phyloP scores from a whole-genome alignment of 129 eudicot species.

The Saposhnikovia divaricata region DNA sequence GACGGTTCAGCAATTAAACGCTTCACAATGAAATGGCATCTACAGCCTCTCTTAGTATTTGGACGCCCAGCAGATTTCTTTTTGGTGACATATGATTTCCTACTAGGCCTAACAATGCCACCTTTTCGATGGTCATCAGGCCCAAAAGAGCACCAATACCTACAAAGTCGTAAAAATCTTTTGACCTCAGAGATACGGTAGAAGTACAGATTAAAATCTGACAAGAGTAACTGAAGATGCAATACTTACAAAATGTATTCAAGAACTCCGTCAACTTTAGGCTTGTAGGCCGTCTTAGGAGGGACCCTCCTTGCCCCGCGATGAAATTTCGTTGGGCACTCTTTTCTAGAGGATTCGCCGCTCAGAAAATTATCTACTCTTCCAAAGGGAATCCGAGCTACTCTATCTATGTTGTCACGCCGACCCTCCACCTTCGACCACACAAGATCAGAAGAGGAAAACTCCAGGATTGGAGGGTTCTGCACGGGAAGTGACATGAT shows the following conservation, averaged over 20 bases:
- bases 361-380: conserved; percentile 68
- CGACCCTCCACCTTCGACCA: conserved; percentile 89
- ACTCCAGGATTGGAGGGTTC: conserved; percentile 78
- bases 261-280: conserved; percentile 89
- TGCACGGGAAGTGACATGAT: conserved; percentile 87
- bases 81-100: conserved; percentile 62
- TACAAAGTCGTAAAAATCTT: conserved; percentile 16
- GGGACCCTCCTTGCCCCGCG: conserved; percentile 78
- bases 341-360: conserved; percentile 76
- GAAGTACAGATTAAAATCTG: neutral
- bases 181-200: neutral
- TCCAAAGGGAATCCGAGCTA: conserved; percentile 75
- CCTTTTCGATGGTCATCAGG: conserved; percentile 92
- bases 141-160: conserved; percentile 98
- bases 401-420: conserved; percentile 79
- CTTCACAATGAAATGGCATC: conserved; percentile 86
- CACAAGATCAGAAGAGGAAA: conserved; percentile 61
- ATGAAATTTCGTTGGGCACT: conserved; percentile 90
- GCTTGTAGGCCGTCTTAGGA: conserved; percentile 47
- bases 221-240: neutral
- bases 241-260: conserved; percentile 74
- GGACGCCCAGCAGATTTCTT: conserved; percentile 84
- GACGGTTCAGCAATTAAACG: conserved; percentile 84
- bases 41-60: conserved; percentile 90
- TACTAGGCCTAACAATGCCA: conserved; percentile 78